Conservation (phyloP, 768 basidiomycete species). For the Trichaptum fuscoviolaceum region DNA sequence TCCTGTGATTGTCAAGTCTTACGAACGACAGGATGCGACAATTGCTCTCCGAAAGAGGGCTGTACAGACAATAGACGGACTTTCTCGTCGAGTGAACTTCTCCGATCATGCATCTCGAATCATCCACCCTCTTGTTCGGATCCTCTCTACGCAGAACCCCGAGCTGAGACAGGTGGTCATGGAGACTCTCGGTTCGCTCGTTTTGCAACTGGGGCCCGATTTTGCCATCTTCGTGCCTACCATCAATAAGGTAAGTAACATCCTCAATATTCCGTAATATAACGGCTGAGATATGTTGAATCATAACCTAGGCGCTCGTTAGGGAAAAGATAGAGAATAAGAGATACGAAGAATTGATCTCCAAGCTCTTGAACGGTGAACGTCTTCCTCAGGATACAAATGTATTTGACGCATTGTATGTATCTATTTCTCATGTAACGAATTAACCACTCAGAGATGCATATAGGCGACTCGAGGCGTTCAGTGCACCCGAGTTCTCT, state of each 20-base stretch:
- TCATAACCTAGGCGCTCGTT: constrained; percentile 55
- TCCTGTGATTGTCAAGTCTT: constrained; percentile 88
- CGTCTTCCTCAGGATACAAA: constrained; percentile 82
- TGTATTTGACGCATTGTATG: constrained; percentile 62
- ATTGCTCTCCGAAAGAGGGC: constrained; percentile 79
- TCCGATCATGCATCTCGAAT: constrained; percentile 97
- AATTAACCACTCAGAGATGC: background rate
- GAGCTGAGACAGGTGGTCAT: constrained; percentile 84
- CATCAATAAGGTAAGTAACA: constrained; percentile 75
- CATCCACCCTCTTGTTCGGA: constrained; percentile 89
- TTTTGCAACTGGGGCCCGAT: constrained; percentile 91
- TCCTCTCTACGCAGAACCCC: constrained; percentile 66
- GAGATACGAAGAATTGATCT: constrained; percentile 83
- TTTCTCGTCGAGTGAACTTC: constrained; percentile 92
- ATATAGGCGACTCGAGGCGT: constrained; percentile 35
- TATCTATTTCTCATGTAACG: constrained; percentile 6
- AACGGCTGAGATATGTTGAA: constrained; percentile 1
- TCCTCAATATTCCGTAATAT: background rate
- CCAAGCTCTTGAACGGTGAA: constrained; percentile 88
- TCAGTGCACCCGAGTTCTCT: constrained; percentile 66
- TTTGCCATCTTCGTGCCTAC: constrained; percentile 98
- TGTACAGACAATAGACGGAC: constrained; percentile 83
- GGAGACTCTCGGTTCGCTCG: constrained; percentile 89
- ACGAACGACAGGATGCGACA: constrained; percentile 75
- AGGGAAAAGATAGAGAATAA: constrained; percentile 73